These are phyloP conservation scores for Oryza longistaminata DNA, from an alignment of 176 grass and related monocot species.

Conservation along the genomic window DNA sequence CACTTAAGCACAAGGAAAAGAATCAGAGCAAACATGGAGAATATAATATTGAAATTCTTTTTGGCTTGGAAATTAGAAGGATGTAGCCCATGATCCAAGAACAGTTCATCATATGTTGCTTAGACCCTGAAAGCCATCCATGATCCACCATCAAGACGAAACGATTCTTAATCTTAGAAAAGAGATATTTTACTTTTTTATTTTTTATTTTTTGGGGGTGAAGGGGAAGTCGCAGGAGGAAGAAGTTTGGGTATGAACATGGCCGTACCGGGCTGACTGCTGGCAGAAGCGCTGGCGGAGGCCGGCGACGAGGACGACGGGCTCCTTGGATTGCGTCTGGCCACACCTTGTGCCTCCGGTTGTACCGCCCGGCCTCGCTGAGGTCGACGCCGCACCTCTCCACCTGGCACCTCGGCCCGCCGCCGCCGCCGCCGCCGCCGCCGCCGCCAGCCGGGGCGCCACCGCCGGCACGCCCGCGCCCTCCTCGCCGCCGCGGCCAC, in stretches of 20 bases:
- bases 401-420: slow-evolving; percentile 68
- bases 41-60: neutral
- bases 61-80: neutral
- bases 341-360: slow-evolving; percentile 96
- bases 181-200: neutral
- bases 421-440: slow-evolving; percentile 7
- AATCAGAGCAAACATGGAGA: slow-evolving; percentile 6
- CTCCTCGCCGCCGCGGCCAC: slow-evolving; percentile 28
- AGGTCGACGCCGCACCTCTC: slow-evolving; percentile 82
- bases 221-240: neutral
- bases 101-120: neutral
- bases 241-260: neutral
- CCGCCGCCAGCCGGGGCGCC: no score
- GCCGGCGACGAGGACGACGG: slow-evolving; percentile 78
- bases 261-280: slow-evolving; percentile 88
- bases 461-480: slow-evolving; percentile 24
- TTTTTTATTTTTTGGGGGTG: neutral
- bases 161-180: neutral
- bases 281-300: slow-evolving; percentile 97
- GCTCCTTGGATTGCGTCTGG: slow-evolving; percentile 71
- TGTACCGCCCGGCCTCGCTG: slow-evolving; percentile 64
- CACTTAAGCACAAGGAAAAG: neutral
- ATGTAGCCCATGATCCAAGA: slow-evolving; percentile 23
- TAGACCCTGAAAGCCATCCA: neutral
- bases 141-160: neutral